Evolutionary conservation across 352 stramenopile species (phyloP).

Genomic region (Phytopythium litorale): DNA sequence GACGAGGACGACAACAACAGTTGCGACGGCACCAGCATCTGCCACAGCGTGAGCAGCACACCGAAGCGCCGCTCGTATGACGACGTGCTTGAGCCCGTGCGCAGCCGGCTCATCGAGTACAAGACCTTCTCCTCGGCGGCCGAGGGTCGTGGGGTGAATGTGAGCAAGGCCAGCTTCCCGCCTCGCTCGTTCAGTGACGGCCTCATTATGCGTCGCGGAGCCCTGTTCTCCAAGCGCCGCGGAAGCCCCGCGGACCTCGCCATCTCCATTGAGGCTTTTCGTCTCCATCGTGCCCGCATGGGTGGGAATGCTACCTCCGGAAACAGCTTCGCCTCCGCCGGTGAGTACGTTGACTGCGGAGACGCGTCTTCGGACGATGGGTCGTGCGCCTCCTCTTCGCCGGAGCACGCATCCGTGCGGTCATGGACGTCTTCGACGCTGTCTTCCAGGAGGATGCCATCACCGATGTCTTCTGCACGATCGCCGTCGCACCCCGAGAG

Average conservation of each 20-base stretch:
- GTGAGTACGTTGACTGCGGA: conserved; percentile 19
- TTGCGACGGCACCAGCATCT: neutral
- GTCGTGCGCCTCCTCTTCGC: conserved; percentile 12
- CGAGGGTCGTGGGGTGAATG: conserved; percentile 17
- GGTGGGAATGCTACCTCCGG: conserved; percentile 20
- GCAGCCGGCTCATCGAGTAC: conserved; percentile 75
- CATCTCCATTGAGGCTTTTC: conserved; percentile 77
- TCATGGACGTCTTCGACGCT: conserved; percentile 1
- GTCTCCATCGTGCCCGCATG: conserved; percentile 59
- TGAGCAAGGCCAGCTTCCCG: conserved; percentile 66
- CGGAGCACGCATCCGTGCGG: neutral
- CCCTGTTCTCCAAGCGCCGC: conserved; percentile 63
- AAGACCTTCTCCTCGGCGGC: conserved; percentile 65
- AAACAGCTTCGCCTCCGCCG: neutral
- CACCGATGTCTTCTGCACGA: neutral
- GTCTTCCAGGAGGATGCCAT: neutral
- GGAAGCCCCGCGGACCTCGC: conserved; percentile 66
- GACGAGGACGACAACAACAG: conserved; percentile 8
- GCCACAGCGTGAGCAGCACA: neutral
- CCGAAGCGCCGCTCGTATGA: conserved; percentile 66
- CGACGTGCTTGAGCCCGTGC: conserved; percentile 68
- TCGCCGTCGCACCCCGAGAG: neutral
- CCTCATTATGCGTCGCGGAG: conserved; percentile 63
- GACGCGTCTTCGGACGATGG: conserved; percentile 44
- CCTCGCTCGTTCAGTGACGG: conserved; percentile 72